Evolutionary conservation across 2,329 filamentous ascomycete species (phyloP).

Genomic region (Calonectria honghensis): DNA sequence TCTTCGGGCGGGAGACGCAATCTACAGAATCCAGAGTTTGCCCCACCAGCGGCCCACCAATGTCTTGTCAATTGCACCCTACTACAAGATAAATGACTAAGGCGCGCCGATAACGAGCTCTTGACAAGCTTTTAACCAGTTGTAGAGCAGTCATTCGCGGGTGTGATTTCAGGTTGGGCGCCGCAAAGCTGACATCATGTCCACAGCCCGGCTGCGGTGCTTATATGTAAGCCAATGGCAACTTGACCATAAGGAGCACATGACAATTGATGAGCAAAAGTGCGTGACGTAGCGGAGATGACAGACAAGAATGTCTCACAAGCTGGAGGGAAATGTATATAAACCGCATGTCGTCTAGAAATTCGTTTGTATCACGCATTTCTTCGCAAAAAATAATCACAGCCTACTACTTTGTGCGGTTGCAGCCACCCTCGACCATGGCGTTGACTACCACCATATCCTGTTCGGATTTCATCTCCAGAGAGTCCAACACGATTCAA

Average conservation of each 20-base stretch:
- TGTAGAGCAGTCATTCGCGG: not conserved
- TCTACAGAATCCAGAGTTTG: not conserved
- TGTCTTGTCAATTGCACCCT: constrained; percentile 14
- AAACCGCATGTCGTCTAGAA: not conserved
- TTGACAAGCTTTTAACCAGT: not conserved
- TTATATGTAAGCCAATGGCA: not conserved
- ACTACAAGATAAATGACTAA: not conserved
- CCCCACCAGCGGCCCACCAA: constrained; percentile 4
- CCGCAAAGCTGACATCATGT: not conserved
- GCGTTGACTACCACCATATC: not conserved
- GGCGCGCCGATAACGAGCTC: not conserved
- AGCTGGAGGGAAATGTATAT: not conserved
- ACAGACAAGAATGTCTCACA: not conserved
- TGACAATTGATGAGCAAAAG: not conserved
- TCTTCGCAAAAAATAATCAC: not conserved
- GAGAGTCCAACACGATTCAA: not conserved
- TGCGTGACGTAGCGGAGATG: not conserved
- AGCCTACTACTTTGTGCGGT: not conserved
- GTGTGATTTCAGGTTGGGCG: not conserved
- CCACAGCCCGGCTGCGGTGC: not conserved
- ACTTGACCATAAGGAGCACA: not conserved
- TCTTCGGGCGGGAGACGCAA: not conserved
- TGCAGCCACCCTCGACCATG: not conserved
- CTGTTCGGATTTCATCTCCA: not conserved
- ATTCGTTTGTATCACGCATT: not conserved